Base-by-base conservation (phyloP, 2,329 filamentous ascomycete species). In the Macrophomina pseudophaseolina region DNA sequence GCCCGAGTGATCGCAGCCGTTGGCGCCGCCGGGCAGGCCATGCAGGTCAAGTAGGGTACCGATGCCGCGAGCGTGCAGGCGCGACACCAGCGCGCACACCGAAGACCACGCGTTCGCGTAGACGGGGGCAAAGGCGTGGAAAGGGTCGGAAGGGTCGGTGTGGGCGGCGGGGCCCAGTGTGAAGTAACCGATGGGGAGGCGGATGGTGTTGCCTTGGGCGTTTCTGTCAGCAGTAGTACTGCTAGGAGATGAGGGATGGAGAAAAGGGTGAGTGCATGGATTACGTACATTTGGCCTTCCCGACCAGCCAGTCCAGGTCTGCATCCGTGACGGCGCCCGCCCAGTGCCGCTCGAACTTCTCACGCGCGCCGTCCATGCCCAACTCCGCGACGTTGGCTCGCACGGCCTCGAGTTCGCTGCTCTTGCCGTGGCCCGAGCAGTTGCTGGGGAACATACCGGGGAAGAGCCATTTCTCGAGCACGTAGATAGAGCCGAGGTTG, bases 111-210 rank as follows among this genome's bases (percentile, higher is more conserved):
- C 85, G 67, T 82, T 80, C 63, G 74, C 71, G 71, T 88, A 88
- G 9, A 88, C 80, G 33, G 76, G 71, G 6, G 79, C 75, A 8
- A 81, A 80, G 0, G 79, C 23, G 71, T 88, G 88, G 11, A 88
- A 81, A 30, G 76, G 71, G 6, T 79, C 75, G 6, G 81, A 80
- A 0, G 79, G 75, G 23, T 83, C 80, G 73, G 0, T 83, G 80
- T 0, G 86, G 88, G 84, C 87, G 1, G 78, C 72, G 0, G 81
- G 79, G 0, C 84, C 85, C 5, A 88, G 80, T 4, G 83, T 85
- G 72, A 84, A 89, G 74, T 86, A 88, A 3, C 87, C 86, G 63
- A 89, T 84, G 0, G 87, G 87, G 18, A 89, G 73, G n/a, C 87
- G 82, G 49, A 89, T 81, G 16, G 84, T 84, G 4, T 85, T 88